Evolutionary conservation across 1,284 basidiomycete species (phyloP).

Genomic region (Sanghuangporus baumii): DNA sequence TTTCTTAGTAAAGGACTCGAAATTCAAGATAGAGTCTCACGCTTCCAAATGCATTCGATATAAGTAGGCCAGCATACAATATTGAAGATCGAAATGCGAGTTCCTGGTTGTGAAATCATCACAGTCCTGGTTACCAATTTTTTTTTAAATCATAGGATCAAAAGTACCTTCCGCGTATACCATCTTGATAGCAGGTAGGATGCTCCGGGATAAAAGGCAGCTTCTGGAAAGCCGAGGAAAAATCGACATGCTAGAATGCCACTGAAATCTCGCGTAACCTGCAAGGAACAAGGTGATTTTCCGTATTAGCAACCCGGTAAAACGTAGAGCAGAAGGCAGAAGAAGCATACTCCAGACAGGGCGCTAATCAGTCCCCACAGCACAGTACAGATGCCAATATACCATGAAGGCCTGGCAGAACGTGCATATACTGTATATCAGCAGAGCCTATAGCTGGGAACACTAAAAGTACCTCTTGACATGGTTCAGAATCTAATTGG

Average conservation of each 20-base stretch:
- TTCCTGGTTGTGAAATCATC: constrained; percentile 17
- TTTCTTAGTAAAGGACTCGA: constrained; percentile 19
- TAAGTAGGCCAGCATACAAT: constrained; percentile 34
- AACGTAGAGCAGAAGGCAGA: not conserved
- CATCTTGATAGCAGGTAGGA: constrained; percentile 22
- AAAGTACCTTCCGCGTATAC: constrained; percentile 22
- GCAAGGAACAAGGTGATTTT: not conserved
- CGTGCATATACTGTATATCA: constrained; percentile 23
- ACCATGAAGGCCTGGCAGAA: constrained; percentile 21
- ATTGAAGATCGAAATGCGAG: constrained; percentile 33
- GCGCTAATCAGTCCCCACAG: constrained; percentile 24
- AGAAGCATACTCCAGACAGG: constrained; percentile 19
- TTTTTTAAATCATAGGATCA: not conserved
- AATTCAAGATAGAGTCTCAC: constrained; percentile 15
- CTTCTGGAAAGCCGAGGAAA: constrained; percentile 24
- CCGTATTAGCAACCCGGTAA: not conserved
- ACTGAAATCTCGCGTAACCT: constrained; percentile 23
- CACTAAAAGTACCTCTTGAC: constrained; percentile 36
- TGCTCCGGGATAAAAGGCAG: constrained; percentile 22
- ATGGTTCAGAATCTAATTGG: constrained; percentile 43
- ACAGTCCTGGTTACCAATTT: not conserved
- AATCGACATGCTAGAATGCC: constrained; percentile 23
- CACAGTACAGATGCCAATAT: constrained; percentile 23
- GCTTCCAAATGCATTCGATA: constrained; percentile 40
- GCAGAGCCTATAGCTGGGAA: not conserved